These are phyloP conservation scores for Phytopythium helicoides DNA, from an alignment of 352 stramenopile genomes.

Conservation along the genomic window DNA sequence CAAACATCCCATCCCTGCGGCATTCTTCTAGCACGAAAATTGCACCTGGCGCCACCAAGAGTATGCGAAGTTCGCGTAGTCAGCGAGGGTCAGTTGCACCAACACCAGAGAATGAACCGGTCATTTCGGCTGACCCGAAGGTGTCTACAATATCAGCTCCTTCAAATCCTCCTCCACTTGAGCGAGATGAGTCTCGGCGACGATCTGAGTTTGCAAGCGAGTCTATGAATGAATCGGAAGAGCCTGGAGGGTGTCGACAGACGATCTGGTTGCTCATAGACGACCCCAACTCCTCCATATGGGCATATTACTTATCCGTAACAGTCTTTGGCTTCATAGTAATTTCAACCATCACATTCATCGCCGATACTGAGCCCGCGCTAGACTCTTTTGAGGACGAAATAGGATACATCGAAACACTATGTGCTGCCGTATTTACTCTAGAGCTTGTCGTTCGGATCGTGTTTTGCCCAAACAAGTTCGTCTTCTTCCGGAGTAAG, in stretches of 20 bases:
- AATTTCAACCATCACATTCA: conserved; percentile 64
- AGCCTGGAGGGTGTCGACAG: conserved; percentile 11
- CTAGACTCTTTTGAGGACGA: conserved; percentile 32
- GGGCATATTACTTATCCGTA: conserved; percentile 64
- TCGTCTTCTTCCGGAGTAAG: conserved; percentile 49
- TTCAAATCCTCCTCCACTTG: background rate
- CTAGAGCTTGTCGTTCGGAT: conserved; percentile 59
- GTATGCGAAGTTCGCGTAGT: conserved; percentile 13
- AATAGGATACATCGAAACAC: conserved; percentile 37
- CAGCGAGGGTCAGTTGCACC: conserved; percentile 19
- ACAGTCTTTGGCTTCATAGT: conserved; percentile 62
- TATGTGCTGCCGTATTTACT: conserved; percentile 58
- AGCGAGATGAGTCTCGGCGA: conserved; percentile 11
- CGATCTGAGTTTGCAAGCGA: background rate
- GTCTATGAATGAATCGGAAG: conserved; percentile 3
- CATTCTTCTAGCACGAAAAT: conserved; percentile 11
- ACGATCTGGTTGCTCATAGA: conserved; percentile 59
- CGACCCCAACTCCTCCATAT: conserved; percentile 59
- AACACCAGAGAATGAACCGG: conserved; percentile 18
- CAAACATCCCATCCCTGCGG: conserved; percentile 21
- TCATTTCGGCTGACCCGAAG: background rate
- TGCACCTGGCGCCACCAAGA: conserved; percentile 6
- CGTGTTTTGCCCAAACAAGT: conserved; percentile 42
- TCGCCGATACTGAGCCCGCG: conserved; percentile 55
- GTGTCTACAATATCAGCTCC: background rate